These are phyloP conservation scores for Populus hybrid DNA, from an alignment of 441 rosid genomes.

Conservation along the genomic window DNA sequence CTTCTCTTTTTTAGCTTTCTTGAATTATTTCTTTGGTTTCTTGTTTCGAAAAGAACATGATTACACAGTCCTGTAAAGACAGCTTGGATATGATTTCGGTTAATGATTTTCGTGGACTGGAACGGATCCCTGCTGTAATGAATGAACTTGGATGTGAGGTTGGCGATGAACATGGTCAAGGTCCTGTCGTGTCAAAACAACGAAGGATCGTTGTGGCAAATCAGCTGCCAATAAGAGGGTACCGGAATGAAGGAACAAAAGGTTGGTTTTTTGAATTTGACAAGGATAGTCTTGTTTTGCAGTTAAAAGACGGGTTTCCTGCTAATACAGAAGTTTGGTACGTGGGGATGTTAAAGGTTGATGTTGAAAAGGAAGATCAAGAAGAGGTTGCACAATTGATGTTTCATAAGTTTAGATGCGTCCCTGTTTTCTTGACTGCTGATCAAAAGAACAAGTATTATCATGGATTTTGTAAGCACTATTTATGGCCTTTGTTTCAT, in stretches of 20 bases:
- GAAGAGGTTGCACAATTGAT: slow-evolving; percentile 51
- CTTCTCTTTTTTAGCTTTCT: background rate
- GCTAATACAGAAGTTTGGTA: slow-evolving; percentile 49
- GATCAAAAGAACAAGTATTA: slow-evolving; percentile 55
- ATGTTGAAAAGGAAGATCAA: slow-evolving; percentile 51
- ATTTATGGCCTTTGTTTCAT: slow-evolving; percentile 82
- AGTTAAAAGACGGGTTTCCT: slow-evolving; percentile 61
- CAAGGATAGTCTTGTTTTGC: slow-evolving; percentile 44
- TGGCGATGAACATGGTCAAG: slow-evolving; percentile 12
- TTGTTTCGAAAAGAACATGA: slow-evolving; percentile 24
- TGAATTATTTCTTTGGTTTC: background rate
- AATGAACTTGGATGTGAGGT: slow-evolving; percentile 42
- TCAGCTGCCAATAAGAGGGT: slow-evolving; percentile 54
- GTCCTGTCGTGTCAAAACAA: slow-evolving; percentile 1
- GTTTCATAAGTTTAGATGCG: slow-evolving; percentile 51
- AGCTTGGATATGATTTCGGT: slow-evolving; percentile 47
- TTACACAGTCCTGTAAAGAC: slow-evolving; percentile 53
- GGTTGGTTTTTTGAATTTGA: slow-evolving; percentile 64
- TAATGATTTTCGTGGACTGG: slow-evolving; percentile 53
- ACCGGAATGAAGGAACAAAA: slow-evolving; percentile 26
- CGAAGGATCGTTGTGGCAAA: slow-evolving; percentile 63
- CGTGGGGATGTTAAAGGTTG: slow-evolving; percentile 61
- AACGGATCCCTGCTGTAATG: slow-evolving; percentile 52
- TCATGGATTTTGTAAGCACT: slow-evolving; percentile 86
- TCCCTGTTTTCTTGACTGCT: slow-evolving; percentile 58